A percentile compares a stretch with the other conserved stretches of the same genome.
Conservation (phyloP, 2,329 filamentous ascomycete species). For the Fusarium penzigii region DNA sequence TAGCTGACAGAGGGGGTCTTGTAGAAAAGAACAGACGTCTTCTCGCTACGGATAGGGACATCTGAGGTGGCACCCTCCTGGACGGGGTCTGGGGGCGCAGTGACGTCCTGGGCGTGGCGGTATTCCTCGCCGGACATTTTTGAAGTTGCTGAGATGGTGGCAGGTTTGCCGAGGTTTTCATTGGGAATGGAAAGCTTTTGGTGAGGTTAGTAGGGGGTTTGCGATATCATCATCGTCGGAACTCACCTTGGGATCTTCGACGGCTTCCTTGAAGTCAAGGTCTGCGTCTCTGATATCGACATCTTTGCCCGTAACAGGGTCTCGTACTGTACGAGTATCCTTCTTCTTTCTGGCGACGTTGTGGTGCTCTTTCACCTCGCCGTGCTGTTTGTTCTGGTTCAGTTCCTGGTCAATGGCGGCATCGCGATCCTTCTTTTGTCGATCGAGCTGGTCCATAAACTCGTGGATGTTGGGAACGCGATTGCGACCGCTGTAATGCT, state of each 20-base stretch:
- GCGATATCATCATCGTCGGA: no score
- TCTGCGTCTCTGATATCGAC: slow-evolving; percentile 84
- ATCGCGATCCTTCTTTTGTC: slow-evolving; percentile 76
- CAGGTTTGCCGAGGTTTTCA: slow-evolving; percentile 77
- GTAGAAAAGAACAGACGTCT: slow-evolving; percentile 94
- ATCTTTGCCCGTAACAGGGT: slow-evolving; percentile 84
- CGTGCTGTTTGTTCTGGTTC: slow-evolving; percentile 38
- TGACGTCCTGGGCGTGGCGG: slow-evolving; percentile 81
- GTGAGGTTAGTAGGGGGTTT: background rate
- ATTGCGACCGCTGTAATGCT: slow-evolving; percentile 81
- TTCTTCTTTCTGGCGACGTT: slow-evolving; percentile 39
- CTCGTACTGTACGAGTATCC: slow-evolving; percentile 72
- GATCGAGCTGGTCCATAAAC: slow-evolving; percentile 78
- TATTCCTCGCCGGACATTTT: slow-evolving; percentile 78
- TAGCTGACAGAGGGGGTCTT: slow-evolving; percentile 89
- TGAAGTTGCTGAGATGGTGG: slow-evolving; percentile 70
- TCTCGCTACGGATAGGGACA: slow-evolving; percentile 93
- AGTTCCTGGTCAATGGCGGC: slow-evolving; percentile 64
- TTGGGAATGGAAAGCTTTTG: slow-evolving; percentile 76
- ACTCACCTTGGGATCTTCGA: slow-evolving; percentile 69
- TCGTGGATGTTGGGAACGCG: slow-evolving; percentile 85
- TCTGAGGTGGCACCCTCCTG: slow-evolving; percentile 83
- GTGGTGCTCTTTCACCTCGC: slow-evolving; percentile 46
- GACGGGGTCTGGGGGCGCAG: slow-evolving; percentile 85
- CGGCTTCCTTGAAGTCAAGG: slow-evolving; percentile 65